Evolutionary conservation across 768 basidiomycete genomes (phyloP).

Genomic region (Rubroboletus pulcherrimus): DNA sequence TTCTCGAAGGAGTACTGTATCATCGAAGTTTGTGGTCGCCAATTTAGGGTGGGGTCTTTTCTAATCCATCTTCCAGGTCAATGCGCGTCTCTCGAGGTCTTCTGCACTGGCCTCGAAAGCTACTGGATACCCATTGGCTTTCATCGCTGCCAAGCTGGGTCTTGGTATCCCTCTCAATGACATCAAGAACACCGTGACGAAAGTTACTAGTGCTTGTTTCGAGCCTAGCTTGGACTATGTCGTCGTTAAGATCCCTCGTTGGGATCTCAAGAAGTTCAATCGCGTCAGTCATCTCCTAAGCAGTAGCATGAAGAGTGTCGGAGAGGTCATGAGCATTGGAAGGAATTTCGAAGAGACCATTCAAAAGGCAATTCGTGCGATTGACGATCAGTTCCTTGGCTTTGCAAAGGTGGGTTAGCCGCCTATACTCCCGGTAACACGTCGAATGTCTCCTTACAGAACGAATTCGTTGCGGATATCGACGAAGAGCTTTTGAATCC

Average conservation of each 20-base stretch:
- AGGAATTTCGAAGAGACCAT: slow-evolving; percentile 98
- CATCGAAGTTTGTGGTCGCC: slow-evolving; percentile 65
- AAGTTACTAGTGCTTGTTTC: slow-evolving; percentile 95
- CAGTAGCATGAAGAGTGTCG: slow-evolving; percentile 98
- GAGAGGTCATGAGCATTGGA: slow-evolving; percentile 99
- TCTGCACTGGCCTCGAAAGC: slow-evolving; percentile 98
- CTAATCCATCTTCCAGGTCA: slow-evolving; percentile 48
- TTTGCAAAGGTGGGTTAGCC: slow-evolving; percentile 69
- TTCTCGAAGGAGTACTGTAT: slow-evolving; percentile 96
- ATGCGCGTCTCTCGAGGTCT: slow-evolving; percentile 96
- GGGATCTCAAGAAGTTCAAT: slow-evolving; percentile 98
- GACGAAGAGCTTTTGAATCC: slow-evolving; percentile 93
- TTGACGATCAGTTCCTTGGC: slow-evolving; percentile 92
- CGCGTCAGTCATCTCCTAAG: slow-evolving; percentile 88
- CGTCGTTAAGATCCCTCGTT: slow-evolving; percentile 98
- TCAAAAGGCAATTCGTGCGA: slow-evolving; percentile 95
- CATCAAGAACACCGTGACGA: slow-evolving; percentile 97
- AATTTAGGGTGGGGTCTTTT: background rate
- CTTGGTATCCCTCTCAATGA: slow-evolving; percentile 96
- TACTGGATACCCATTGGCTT: slow-evolving; percentile 96
- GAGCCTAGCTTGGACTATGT: slow-evolving; percentile 97
- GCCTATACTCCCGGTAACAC: background rate
- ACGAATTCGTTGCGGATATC: slow-evolving; percentile 83
- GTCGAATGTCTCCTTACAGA: slow-evolving; percentile 41
- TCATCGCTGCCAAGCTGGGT: slow-evolving; percentile 97